These are phyloP conservation scores for Candida sonorensis DNA, from an alignment of 805 yeast genomes.

Conservation along the genomic window DNA sequence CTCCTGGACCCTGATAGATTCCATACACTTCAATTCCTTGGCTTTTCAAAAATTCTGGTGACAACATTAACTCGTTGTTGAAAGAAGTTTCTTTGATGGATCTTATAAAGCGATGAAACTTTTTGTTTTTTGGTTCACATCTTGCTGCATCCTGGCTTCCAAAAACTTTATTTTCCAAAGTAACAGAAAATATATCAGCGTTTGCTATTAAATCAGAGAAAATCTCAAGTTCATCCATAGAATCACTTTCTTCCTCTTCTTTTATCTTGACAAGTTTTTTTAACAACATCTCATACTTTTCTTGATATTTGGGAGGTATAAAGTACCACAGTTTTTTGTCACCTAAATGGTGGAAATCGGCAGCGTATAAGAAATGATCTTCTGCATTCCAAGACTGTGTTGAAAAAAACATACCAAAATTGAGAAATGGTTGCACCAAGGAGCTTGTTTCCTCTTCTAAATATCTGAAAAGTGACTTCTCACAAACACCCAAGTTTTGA, in stretches of 20 bases:
- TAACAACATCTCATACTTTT: slow-evolving; percentile 42
- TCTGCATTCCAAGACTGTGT: slow-evolving; percentile 52
- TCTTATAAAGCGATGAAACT: slow-evolving; percentile 22
- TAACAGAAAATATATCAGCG: slow-evolving; percentile 13
- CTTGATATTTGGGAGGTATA: slow-evolving; percentile 49
- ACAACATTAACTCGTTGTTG: slow-evolving; percentile 40
- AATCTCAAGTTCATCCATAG: slow-evolving; percentile 1
- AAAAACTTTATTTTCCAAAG: slow-evolving; percentile 19
- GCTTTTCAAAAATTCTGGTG: slow-evolving; percentile 41
- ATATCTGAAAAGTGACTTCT: slow-evolving; percentile 42
- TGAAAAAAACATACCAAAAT: slow-evolving; percentile 48
- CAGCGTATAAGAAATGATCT: slow-evolving; percentile 50
- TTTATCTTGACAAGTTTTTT: slow-evolving; percentile 3
- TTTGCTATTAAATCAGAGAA: slow-evolving; percentile 7
- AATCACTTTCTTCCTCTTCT: slow-evolving; percentile 4
- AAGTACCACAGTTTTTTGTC: slow-evolving; percentile 53
- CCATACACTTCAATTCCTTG: slow-evolving; percentile 43
- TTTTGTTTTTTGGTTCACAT: slow-evolving; percentile 23
- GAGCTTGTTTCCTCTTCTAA: slow-evolving; percentile 37
- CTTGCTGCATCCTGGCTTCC: slow-evolving; percentile 16
- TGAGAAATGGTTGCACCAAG: slow-evolving; percentile 36
- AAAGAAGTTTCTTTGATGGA: slow-evolving; percentile 9
- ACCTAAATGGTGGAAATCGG: slow-evolving; percentile 52
- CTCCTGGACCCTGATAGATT: slow-evolving; percentile 55
- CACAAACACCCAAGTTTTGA: slow-evolving; percentile 44